Evolutionary conservation across 257 asterid genomes (phyloP).

Genomic region (Ilex asprella): DNA sequence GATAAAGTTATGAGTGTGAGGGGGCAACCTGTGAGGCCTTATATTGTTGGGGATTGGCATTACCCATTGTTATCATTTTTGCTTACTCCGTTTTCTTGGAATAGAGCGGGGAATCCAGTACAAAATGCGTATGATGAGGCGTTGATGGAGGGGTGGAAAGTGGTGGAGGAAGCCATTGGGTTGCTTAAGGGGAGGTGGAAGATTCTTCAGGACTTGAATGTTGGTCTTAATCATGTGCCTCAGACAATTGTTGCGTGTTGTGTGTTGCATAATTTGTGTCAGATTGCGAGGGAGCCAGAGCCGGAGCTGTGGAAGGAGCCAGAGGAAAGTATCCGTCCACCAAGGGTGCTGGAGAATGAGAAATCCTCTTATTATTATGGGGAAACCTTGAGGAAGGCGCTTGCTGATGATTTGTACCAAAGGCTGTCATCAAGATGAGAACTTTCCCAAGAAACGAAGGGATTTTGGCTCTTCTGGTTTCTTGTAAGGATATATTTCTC

Average conservation of each 20-base stretch:
- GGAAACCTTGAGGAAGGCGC: slow-evolving; percentile 66
- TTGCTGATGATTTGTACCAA: slow-evolving; percentile 92
- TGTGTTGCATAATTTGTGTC: slow-evolving; percentile 93
- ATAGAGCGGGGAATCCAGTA: slow-evolving; percentile 62
- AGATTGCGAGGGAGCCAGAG: slow-evolving; percentile 94
- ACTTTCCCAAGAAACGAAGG: neutral
- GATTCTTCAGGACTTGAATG: slow-evolving; percentile 83
- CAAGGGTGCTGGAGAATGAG: slow-evolving; percentile 78
- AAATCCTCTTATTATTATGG: slow-evolving; percentile 67
- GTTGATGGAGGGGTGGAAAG: slow-evolving; percentile 63
- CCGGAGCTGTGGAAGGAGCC: slow-evolving; percentile 97
- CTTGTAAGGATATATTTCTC: slow-evolving; percentile 25
- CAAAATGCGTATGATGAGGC: slow-evolving; percentile 90
- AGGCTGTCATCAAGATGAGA: slow-evolving; percentile 74
- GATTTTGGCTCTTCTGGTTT: slow-evolving; percentile 3
- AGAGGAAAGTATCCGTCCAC: slow-evolving; percentile 76
- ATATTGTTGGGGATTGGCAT: slow-evolving; percentile 84
- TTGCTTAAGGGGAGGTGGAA: slow-evolving; percentile 96
- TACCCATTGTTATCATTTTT: slow-evolving; percentile 80
- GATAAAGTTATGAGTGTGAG: slow-evolving; percentile 69
- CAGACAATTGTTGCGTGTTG: slow-evolving; percentile 96
- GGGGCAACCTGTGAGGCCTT: slow-evolving; percentile 87
- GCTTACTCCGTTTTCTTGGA: slow-evolving; percentile 70
- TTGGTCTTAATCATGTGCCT: slow-evolving; percentile 85
- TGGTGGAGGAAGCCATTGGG: slow-evolving; percentile 88